A percentile compares a stretch with the other conserved stretches of the same genome.
These are phyloP conservation scores for Fraxinus americana DNA, from an alignment of 257 asterid species.

Conservation along the genomic window DNA sequence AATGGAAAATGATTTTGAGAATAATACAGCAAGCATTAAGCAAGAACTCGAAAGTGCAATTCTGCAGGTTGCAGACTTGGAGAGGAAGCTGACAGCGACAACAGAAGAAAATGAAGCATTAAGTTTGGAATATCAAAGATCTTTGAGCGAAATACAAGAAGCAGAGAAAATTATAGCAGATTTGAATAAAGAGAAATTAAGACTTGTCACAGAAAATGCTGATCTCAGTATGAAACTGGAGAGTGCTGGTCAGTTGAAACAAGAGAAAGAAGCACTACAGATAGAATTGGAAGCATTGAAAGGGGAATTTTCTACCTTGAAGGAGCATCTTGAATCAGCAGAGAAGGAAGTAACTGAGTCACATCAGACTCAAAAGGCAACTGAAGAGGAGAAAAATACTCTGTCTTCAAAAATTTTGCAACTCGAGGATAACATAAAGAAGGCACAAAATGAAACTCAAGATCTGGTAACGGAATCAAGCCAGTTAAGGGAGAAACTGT, in stretches of 20 bases:
- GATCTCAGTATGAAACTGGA: conserved; percentile 33
- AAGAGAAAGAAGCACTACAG: conserved; percentile 44
- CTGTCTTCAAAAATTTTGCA: conserved; percentile 37
- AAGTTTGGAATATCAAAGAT: conserved; percentile 38
- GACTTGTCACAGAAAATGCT: conserved; percentile 39
- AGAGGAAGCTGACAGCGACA: conserved; percentile 46
- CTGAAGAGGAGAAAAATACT: conserved; percentile 39
- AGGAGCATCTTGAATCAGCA: conserved; percentile 41
- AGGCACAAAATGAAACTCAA: conserved; percentile 45
- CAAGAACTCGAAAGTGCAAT: conserved; percentile 60
- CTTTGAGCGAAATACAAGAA: conserved; percentile 48
- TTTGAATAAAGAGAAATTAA: conserved; percentile 46
- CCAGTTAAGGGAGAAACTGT: conserved; percentile 39
- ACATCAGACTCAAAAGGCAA: conserved; percentile 28
- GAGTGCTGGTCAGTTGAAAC: conserved; percentile 36
- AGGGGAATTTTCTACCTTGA: conserved; percentile 36
- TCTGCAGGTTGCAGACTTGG: conserved; percentile 58
- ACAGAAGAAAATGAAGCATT: conserved; percentile 59
- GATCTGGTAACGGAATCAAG: conserved; percentile 43
- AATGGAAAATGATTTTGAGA: conserved; percentile 25
- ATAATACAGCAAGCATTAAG: conserved; percentile 35
- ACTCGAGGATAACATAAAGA: conserved; percentile 40
- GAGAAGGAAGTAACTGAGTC: conserved; percentile 44
- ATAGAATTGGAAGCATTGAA: conserved; percentile 48
- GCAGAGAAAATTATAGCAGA: conserved; percentile 44